Conservation (phyloP, 2,329 filamentous ascomycete species). For the Polychaeton citri region DNA sequence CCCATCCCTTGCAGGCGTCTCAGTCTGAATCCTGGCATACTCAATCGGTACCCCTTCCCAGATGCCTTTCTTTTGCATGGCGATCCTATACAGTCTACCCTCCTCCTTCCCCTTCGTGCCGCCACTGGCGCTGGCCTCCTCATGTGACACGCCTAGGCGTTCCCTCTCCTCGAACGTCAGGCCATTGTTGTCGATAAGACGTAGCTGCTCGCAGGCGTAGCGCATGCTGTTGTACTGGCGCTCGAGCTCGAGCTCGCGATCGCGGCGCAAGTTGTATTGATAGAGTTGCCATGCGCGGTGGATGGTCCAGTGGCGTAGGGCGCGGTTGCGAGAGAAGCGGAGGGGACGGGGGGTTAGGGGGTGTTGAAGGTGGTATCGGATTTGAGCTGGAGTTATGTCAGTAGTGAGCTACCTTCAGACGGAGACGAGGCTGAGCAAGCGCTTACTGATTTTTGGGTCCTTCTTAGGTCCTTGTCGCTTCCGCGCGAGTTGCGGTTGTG, state of each 20-base stretch:
- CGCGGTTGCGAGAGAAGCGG: constrained; percentile 69
- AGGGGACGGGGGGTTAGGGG: constrained; percentile 61
- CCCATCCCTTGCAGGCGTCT: constrained; percentile 62
- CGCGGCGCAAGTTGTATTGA: constrained; percentile 52
- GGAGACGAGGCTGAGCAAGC: too few relatives aligned
- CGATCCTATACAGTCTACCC: constrained; percentile 69
- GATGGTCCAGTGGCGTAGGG: constrained; percentile 96
- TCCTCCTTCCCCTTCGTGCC: constrained; percentile 41
- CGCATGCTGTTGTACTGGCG: constrained; percentile 72
- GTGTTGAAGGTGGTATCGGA: constrained; percentile 59
- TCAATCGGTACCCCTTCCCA: constrained; percentile 80
- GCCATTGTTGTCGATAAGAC: constrained; percentile 34
- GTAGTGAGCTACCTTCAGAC: too few relatives aligned
- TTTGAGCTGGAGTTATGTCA: constrained; percentile 39
- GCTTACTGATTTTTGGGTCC: constrained; percentile 21
- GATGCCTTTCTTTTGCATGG: constrained; percentile 81
- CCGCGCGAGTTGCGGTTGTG: constrained; percentile 23
- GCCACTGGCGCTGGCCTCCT: constrained; percentile 28
- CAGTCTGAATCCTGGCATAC: constrained; percentile 74
- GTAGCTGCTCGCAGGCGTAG: constrained; percentile 72
- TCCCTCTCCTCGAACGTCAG: constrained; percentile 19
- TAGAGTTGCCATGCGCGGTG: constrained; percentile 88
- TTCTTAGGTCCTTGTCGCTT: constrained; percentile 22
- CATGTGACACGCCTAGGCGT: constrained; percentile 7
- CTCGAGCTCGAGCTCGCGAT: constrained; percentile 57